Conservation (phyloP, 345 rosid species). For the Hibiscus mutabilis region DNA sequence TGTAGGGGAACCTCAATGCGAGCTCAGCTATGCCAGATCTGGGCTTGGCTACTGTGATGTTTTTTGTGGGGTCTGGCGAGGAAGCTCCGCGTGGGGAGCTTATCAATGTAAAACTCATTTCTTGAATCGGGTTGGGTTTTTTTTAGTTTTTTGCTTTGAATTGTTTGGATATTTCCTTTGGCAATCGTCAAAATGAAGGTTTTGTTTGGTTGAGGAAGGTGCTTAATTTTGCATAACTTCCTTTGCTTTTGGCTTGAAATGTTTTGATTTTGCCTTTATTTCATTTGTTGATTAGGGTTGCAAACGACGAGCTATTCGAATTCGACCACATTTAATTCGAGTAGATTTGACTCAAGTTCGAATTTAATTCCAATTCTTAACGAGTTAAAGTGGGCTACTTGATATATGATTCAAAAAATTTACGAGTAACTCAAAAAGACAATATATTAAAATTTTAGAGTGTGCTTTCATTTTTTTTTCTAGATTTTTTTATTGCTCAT, state of each 20-base stretch:
- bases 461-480: too few species aligned
- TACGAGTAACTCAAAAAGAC: too few species aligned
- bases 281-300: not conserved
- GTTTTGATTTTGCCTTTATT: not conserved
- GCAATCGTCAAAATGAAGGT: not conserved
- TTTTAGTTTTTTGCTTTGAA: not conserved
- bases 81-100: constrained; percentile 76
- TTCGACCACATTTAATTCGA: too few species aligned
- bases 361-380: too few species aligned
- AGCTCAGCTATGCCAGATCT: constrained; percentile 53
- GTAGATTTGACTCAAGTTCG: too few species aligned
- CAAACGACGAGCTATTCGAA: too few species aligned
- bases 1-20: constrained; percentile 71
- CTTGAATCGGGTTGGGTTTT: not conserved
- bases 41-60: constrained; percentile 92
- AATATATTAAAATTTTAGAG: too few species aligned
- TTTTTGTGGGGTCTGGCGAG: constrained; percentile 52
- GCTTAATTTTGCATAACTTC: not conserved
- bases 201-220: not conserved
- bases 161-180: too few species aligned
- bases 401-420: too few species aligned
- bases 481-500: too few species aligned
- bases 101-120: constrained; percentile 46
- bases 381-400: too few species aligned
- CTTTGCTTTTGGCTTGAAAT: not conserved